Evolutionary conservation across 2,329 filamentous ascomycete species (phyloP), one percentile per base, ranked within the genome.

Genomic region (Hypoxylon sp.): DNA sequence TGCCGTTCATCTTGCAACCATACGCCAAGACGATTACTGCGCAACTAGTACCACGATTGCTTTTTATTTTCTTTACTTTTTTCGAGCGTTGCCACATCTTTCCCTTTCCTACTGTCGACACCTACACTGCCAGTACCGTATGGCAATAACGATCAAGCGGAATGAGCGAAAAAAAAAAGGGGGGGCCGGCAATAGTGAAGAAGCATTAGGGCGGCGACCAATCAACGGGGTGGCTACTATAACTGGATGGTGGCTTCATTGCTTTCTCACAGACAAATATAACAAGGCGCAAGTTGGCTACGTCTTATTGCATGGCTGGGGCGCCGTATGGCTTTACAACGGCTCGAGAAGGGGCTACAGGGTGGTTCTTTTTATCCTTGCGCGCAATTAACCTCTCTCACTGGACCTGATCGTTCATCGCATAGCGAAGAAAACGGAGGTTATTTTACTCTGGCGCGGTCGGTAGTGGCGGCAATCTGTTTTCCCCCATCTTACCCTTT

Each of bases 241-340:
- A 34, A 52, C 32, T 36, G 52, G 53, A 50, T 34, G 67, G 67
- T 41, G 65, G 68, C 65, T 67, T 65, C 58, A 23, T 62, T 64
- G 46, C 41, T 60, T 70, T 70, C 53, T 62, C 48, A 28, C 52
- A n/a, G 21, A 41, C 48, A 32, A 51, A 65, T 60, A 65, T 41
- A 41, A 64, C 45, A 51, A 60, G n/a, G 46, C 49, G 55, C 46
- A 43, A 63, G 57, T 66, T 65, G 52, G 65, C 60, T 53, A 64
- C 56, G 41, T 66, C 48, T 66, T 46, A 50, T 62, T 64, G 65
- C 63, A 68, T 70, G 66, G 62, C 65, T 58, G 60, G 56, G 63
- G 62, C 52, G 62, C 56, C 50, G 49, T 52, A 60, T 46, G 50
- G 61, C 61, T 65, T 21, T 63, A 58, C 50, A 58, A 58, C 38